A percentile compares a stretch with the other conserved stretches of the same genome.
phyloP scores from a whole-genome alignment of 2,329 filamentous ascomycete species.

The Nigrospora sphaerica region DNA sequence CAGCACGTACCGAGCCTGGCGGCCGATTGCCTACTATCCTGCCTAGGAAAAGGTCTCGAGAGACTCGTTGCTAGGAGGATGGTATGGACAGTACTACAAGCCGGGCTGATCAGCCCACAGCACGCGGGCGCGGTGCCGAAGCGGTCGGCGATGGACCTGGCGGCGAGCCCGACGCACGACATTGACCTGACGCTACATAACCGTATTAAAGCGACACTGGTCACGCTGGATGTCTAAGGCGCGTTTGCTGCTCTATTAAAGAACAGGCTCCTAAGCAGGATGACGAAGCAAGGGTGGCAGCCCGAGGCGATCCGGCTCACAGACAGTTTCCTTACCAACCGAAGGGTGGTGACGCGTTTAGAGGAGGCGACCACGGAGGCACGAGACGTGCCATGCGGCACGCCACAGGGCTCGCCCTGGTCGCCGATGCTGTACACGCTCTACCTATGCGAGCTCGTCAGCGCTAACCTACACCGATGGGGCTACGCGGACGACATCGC shows the following conservation, averaged over 20 bases:
- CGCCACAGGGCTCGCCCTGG: slow-evolving; percentile 3
- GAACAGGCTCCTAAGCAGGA: neutral
- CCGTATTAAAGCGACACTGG: neutral
- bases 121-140: slow-evolving; percentile 2
- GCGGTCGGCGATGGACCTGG: slow-evolving; percentile 1
- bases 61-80: slow-evolving; percentile 2
- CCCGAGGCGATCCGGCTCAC: neutral
- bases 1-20: neutral
- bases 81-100: neutral
- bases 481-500: slow-evolving; percentile 10
- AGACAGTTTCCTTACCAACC: neutral
- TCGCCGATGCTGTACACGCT: slow-evolving; percentile 4
- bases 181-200: slow-evolving; percentile 2
- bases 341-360: neutral
- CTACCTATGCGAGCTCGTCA: too few relatives aligned
- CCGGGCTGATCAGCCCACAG: neutral
- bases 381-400: neutral
- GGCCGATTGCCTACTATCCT: slow-evolving; percentile 8
- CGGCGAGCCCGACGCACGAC: neutral
- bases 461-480: too few relatives aligned
- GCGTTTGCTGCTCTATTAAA: slow-evolving; percentile 4
- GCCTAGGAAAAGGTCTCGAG: slow-evolving; percentile 6
- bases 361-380: slow-evolving; percentile 1
- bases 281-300: slow-evolving; percentile 3
- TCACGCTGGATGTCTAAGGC: slow-evolving; percentile 5